phyloP scores from a whole-genome alignment of 805 yeast species.

The Kazachstania africana region DNA sequence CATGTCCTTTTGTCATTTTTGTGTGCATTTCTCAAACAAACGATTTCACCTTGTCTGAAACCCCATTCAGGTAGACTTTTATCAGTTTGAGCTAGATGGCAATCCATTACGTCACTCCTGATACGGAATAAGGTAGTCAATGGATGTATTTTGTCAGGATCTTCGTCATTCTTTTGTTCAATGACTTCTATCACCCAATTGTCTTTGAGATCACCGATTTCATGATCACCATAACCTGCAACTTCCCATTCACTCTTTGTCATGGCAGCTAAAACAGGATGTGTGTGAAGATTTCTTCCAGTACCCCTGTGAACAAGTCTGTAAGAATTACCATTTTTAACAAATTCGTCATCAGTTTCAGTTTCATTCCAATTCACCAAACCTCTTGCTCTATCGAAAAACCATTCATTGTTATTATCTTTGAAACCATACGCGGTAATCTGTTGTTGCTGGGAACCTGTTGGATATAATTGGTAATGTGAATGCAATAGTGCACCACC shows the following conservation, averaged over 20 bases:
- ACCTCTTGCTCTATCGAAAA: constrained; percentile 48
- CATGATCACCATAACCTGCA: constrained; percentile 69
- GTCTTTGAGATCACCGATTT: constrained; percentile 68
- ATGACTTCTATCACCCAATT: constrained; percentile 85
- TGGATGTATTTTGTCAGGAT: constrained; percentile 49
- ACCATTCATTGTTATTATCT: constrained; percentile 79
- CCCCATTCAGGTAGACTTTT: constrained; percentile 70
- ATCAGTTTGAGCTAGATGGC: constrained; percentile 72
- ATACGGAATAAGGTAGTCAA: constrained; percentile 63
- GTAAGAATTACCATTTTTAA: constrained; percentile 54
- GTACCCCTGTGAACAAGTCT: constrained; percentile 64
- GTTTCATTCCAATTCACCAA: constrained; percentile 17
- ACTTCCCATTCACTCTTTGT: constrained; percentile 64
- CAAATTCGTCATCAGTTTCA: constrained; percentile 24
- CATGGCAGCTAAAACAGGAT: constrained; percentile 65
- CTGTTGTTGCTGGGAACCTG: constrained; percentile 90
- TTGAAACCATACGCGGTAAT: constrained; percentile 85
- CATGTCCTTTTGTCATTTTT: constrained; percentile 74
- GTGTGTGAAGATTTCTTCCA: constrained; percentile 73
- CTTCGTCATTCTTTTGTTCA: constrained; percentile 47
- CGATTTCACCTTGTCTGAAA: constrained; percentile 70
- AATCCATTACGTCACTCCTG: constrained; percentile 49
- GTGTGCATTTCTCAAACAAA: constrained; percentile 51
- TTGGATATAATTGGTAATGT: constrained; percentile 76
- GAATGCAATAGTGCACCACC: constrained; percentile 79